Conservation (phyloP, 2,329 filamentous ascomycete genomes). For the Ambrosiella xylebori region DNA sequence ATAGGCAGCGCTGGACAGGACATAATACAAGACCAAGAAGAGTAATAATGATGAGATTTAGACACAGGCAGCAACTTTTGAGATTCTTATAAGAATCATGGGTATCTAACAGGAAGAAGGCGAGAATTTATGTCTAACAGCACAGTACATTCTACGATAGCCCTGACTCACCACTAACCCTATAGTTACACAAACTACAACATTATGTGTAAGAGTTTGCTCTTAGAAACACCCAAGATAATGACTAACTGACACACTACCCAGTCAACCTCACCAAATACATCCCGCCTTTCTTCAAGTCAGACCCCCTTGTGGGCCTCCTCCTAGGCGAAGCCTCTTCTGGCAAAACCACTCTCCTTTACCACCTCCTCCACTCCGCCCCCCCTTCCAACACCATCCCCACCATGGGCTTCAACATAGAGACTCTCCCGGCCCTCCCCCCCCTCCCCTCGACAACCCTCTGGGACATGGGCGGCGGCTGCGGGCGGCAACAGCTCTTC, state of each 20-base stretch:
- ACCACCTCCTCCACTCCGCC: neutral
- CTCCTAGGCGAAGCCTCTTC: neutral
- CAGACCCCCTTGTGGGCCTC: neutral
- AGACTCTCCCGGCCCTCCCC: neutral
- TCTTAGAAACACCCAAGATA: neutral
- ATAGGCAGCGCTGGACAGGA: too few species aligned
- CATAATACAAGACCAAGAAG: too few species aligned
- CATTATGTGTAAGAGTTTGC: neutral
- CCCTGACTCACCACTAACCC: too few species aligned
- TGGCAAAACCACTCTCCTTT: constrained; percentile 3
- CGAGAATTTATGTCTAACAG: too few species aligned
- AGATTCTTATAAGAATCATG: too few species aligned
- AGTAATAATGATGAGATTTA: too few species aligned
- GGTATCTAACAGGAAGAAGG: too few species aligned
- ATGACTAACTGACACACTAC: neutral
- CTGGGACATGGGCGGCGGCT: constrained; percentile 6
- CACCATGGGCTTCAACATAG: constrained; percentile 8
- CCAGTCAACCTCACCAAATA: neutral
- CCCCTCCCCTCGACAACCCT: neutral
- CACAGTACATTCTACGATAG: too few species aligned
- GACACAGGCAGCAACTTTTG: too few species aligned
- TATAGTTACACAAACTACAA: neutral
- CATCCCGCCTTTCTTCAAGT: neutral
- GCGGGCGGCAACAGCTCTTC: neutral
- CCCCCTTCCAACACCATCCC: neutral